phyloP scores from a whole-genome alignment of 371 early-diverging fungal species.

The Neoconidiobolus thromboides region DNA sequence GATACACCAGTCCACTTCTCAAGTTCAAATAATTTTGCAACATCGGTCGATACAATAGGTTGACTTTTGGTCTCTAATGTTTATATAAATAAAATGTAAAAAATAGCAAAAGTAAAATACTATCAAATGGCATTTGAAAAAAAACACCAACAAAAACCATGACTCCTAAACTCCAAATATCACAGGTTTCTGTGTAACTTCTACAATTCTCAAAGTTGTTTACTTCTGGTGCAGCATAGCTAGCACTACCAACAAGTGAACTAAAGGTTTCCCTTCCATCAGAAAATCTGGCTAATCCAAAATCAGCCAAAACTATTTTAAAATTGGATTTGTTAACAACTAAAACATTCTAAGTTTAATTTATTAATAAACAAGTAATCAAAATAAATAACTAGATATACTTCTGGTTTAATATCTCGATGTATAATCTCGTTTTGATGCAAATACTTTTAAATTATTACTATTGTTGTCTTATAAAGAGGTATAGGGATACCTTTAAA shows the following conservation, averaged over 20 bases:
- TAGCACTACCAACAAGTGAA: background rate
- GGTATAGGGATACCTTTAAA: background rate
- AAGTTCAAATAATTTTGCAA: too few species aligned
- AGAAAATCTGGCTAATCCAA: background rate
- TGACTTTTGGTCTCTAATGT: too few species aligned
- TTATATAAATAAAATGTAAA: too few species aligned
- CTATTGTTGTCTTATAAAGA: background rate
- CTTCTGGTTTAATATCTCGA: slow-evolving; percentile 1
- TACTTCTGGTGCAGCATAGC: slow-evolving; percentile 1
- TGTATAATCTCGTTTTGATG: background rate
- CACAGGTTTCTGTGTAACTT: background rate
- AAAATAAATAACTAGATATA: background rate
- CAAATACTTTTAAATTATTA: background rate
- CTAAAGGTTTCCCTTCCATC: background rate
- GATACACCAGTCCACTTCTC: too few species aligned
- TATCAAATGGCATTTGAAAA: background rate
- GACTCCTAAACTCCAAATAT: background rate
- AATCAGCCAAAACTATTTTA: background rate
- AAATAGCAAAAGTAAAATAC: too few species aligned
- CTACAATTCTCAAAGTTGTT: background rate
- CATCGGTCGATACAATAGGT: too few species aligned
- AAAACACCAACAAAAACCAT: background rate
- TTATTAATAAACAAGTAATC: background rate
- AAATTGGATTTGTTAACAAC: background rate
- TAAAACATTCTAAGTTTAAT: background rate